These are phyloP conservation scores for Prunus padus DNA, from an alignment of 306 rosid genomes.

Conservation along the genomic window DNA sequence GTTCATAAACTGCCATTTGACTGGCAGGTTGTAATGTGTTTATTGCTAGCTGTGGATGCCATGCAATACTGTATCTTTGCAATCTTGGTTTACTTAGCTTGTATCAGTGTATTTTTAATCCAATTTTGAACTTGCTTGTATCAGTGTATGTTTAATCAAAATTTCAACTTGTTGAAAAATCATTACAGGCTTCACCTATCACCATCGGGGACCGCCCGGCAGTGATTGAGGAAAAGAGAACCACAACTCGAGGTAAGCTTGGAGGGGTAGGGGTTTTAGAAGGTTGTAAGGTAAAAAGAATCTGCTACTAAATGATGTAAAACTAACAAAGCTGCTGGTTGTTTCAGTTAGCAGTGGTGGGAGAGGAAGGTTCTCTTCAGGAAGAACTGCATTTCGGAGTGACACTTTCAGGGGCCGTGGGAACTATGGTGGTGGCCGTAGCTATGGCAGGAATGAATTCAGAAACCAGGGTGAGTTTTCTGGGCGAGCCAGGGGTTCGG, in stretches of 20 bases:
- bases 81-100: background rate
- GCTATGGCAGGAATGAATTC: constrained; percentile 79
- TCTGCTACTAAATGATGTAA: background rate
- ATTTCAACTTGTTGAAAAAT: constrained; percentile 24
- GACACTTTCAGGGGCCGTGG: constrained; percentile 76
- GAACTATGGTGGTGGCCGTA: constrained; percentile 67
- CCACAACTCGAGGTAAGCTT: constrained; percentile 81
- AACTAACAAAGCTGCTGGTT: constrained; percentile 26
- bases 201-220: constrained; percentile 72
- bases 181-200: constrained; percentile 72
- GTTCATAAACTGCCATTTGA: background rate
- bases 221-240: constrained; percentile 85
- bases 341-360: constrained; percentile 66
- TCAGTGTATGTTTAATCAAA: background rate
- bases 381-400: constrained; percentile 68
- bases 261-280: background rate
- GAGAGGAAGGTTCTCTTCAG: constrained; percentile 85
- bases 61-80: background rate
- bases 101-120: background rate
- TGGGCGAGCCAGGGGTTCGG: constrained; percentile 53
- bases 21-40: background rate
- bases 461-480: constrained; percentile 85
- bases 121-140: constrained; percentile 7
- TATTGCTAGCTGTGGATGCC: background rate
- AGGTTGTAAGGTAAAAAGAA: background rate